phyloP scores from a whole-genome alignment of 495 filamentous ascomycete genomes.

The Penicillium chermesinum region DNA sequence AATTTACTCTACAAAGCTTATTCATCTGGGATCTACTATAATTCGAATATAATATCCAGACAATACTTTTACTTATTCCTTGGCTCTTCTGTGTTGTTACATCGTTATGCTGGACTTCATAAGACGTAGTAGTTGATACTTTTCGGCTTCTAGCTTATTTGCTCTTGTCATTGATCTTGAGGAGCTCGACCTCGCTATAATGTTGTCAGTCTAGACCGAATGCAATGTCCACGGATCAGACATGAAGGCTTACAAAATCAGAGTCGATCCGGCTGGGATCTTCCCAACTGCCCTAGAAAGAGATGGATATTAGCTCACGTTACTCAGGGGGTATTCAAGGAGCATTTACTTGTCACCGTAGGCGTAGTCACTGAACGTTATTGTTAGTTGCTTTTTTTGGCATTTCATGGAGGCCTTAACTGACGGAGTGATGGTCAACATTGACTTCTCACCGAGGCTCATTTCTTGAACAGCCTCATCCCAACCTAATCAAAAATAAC shows the following conservation, averaged over 20 bases:
- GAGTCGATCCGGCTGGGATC: slow-evolving; percentile 45
- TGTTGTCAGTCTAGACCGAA: slow-evolving; percentile 8
- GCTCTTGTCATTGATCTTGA: slow-evolving; percentile 30
- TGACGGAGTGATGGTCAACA: slow-evolving; percentile 73
- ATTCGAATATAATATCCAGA: too few relatives aligned
- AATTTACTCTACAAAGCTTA: too few relatives aligned
- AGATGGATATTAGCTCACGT: slow-evolving; percentile 14
- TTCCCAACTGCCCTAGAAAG: slow-evolving; percentile 50
- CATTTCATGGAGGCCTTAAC: slow-evolving; percentile 14
- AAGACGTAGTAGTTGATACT: too few relatives aligned
- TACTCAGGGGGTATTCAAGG: neutral
- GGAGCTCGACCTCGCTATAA: slow-evolving; percentile 41
- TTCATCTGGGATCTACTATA: too few relatives aligned
- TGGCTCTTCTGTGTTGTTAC: too few relatives aligned
- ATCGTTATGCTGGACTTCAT: too few relatives aligned
- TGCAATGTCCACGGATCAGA: neutral
- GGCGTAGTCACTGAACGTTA: slow-evolving; percentile 58
- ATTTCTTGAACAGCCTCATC: slow-evolving; percentile 78
- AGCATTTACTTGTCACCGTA: slow-evolving; percentile 64
- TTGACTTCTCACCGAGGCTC: slow-evolving; percentile 74
- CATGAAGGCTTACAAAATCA: slow-evolving; percentile 47
- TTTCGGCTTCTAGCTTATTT: too few relatives aligned
- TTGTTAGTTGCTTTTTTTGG: neutral
- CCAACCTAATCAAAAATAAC: slow-evolving; percentile 56
- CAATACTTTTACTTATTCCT: too few relatives aligned